Evolutionary conservation across 2,329 filamentous ascomycete genomes (phyloP), one percentile per base, ranked within the genome.

Genomic region (Emergomyces pasteurianus): DNA sequence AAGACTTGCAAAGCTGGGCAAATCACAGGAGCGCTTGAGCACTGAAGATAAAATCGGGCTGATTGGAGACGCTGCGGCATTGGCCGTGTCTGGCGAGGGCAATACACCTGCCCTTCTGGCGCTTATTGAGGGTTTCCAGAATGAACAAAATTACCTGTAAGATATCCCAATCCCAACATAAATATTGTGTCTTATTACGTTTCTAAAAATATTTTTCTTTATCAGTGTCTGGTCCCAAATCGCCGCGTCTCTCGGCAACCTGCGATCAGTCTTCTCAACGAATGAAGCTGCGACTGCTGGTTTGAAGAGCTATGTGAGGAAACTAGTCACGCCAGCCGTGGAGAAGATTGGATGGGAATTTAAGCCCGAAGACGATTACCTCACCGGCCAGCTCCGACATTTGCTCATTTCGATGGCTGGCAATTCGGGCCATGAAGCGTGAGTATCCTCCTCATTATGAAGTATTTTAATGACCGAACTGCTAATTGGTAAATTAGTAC

Each of bases 21-120:
- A 85, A 59, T 86, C 89, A 67, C 86, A 91, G 18, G 81, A 89
- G 66, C 85, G 86, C 66, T 81, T 99, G 28, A 89, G 82, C 64
- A 86, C 88, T 6, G 85, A 92, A 72, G 94, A 99, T 77, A 95
- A 94, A 79, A 96, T 97, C 68, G 90, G 90, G 47, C 84, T 96
- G 58, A 84, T 96, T 62, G 91, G 90, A 63, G 95, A 96, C 69
- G 90, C 92, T 23, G 88, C 89, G 54, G 91, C 94, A 58, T 83
- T 97, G 65, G 91, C 94, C 43, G 85, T 95, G 63, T 89, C 94
- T 61, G 94, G 94, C 26, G 85, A 94, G 70, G 87, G 88, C 57
- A 89, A 85, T 3, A 96, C 92, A 0, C 80, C 90, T 28, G 88
- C 89, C 9, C 80, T 99, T 14, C 79, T 99, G 36, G 86, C 88